phyloP scores from a whole-genome alignment of 805 yeast species.

The Helenozyma rhizophorensis region DNA sequence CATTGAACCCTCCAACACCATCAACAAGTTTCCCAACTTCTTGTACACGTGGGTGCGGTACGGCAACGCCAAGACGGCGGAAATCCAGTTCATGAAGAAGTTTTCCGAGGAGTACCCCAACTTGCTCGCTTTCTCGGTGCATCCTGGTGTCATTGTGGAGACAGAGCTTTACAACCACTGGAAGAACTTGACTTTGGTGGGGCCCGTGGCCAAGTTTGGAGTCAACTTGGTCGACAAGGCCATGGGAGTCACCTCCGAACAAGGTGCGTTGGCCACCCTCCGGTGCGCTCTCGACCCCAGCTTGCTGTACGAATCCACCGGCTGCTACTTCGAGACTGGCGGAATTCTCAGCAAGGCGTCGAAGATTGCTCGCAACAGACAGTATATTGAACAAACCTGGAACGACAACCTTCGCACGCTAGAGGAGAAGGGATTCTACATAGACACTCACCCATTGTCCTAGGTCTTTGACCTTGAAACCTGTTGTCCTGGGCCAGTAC shows the following conservation, averaged over 20 bases:
- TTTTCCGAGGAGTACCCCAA: conserved; percentile 26
- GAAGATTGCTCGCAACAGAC: conserved; percentile 20
- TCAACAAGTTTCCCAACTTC: conserved; percentile 23
- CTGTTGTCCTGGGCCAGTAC: too few relatives aligned
- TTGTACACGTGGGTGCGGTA: conserved; percentile 31
- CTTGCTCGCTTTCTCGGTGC: conserved; percentile 31
- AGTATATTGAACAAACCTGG: conserved; percentile 25
- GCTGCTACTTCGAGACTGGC: conserved; percentile 29
- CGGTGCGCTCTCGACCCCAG: conserved; percentile 29
- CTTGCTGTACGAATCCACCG: conserved; percentile 22
- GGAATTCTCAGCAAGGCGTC: conserved; percentile 24
- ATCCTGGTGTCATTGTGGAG: conserved; percentile 35
- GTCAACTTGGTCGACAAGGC: conserved; percentile 13
- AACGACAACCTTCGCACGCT: conserved; percentile 21
- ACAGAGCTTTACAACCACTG: conserved; percentile 31
- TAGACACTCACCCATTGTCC: neutral
- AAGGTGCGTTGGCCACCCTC: conserved; percentile 32
- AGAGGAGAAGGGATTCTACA: conserved; percentile 14
- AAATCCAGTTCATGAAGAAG: conserved; percentile 26
- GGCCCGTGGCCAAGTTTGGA: conserved; percentile 14
- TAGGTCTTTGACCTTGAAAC: too few relatives aligned
- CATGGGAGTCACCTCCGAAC: conserved; percentile 29
- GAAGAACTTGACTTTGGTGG: conserved; percentile 22
- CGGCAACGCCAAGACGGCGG: conserved; percentile 31
- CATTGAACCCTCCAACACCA: conserved; percentile 20